Conservation (phyloP, 192 early-diverging fungal species). For the Chytriomyces hyalinus region DNA sequence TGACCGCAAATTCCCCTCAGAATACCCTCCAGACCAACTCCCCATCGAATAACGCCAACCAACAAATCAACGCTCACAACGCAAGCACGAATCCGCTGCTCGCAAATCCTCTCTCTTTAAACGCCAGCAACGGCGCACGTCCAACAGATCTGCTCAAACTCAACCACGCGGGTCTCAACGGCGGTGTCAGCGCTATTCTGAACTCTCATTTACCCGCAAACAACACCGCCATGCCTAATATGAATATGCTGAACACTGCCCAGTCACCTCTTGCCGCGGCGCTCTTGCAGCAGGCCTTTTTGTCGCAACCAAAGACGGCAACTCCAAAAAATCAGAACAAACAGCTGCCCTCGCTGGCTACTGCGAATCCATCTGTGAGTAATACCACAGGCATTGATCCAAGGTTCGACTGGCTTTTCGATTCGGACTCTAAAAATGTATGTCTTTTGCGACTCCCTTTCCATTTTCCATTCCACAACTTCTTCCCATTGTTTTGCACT, state of each 20-base stretch:
- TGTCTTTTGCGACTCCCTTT: background rate
- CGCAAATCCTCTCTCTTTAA: too few species aligned
- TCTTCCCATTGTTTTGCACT: background rate
- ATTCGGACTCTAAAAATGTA: background rate
- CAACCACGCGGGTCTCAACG: background rate
- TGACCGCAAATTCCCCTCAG: too few species aligned
- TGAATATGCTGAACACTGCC: too few species aligned
- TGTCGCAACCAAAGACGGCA: background rate
- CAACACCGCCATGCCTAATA: too few species aligned
- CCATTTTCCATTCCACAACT: background rate
- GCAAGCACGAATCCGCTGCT: background rate
- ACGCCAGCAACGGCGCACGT: background rate
- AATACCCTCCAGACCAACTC: too few species aligned
- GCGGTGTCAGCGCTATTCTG: background rate
- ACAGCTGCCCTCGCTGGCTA: background rate
- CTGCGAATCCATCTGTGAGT: background rate
- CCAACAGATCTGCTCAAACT: background rate
- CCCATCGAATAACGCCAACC: too few species aligned
- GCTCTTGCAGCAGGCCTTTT: background rate
- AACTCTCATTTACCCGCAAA: too few species aligned
- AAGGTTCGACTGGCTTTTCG: slow-evolving; percentile 8
- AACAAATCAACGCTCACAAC: too few species aligned
- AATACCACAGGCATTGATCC: background rate
- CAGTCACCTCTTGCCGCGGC: background rate
- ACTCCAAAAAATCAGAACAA: background rate